Evolutionary conservation across 345 rosid species (phyloP), one percentile per base, ranked within the genome.

Genomic region (Camelina laxa): DNA sequence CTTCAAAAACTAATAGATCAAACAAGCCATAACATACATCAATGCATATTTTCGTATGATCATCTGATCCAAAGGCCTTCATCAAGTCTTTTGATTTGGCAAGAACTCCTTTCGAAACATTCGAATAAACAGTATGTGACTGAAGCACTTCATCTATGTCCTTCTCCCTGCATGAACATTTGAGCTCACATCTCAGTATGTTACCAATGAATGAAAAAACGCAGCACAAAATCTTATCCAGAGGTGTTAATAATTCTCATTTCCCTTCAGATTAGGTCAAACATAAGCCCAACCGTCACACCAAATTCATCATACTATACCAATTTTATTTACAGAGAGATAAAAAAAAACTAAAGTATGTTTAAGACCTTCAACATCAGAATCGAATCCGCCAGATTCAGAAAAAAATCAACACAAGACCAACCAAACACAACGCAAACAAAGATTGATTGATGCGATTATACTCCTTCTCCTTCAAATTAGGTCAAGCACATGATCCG

Each of bases 131-230:
- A 5, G 96, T 95, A 11, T 90, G 99, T 2, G 99, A 95, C 79
- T 95, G 99, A 80, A 92, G 75, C 20, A 92, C 99, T 86, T 95
- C 99, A 56, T 95, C 97, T 69, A 95, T 75, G 78, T 95, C 99
- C 64, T 90, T 95, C 87, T 95, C 99, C 11, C 97, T 92, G 81
- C 77, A 83, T 14, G 2, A 60, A 39, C 24, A 33, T 65, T 24
- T 59, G 9, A 2, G 4, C 20, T 41, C 16, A 2, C 21, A 60
- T 47, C 51, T 45, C 31, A 47, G 51, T 47, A 72, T 8, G 17
- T 60, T 31, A 31, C 35, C 6, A 33, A 33, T 6, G 31, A 27
- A 24, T 24, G 14, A 15, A 44, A 44, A 16, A 44, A 44, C 6
- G 17, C 49, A 2, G 8, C 6, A 13, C 19, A 44, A 44, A 44